phyloP scores from a whole-genome alignment of 352 stramenopile genomes.

The Globisporangium spinosum region DNA sequence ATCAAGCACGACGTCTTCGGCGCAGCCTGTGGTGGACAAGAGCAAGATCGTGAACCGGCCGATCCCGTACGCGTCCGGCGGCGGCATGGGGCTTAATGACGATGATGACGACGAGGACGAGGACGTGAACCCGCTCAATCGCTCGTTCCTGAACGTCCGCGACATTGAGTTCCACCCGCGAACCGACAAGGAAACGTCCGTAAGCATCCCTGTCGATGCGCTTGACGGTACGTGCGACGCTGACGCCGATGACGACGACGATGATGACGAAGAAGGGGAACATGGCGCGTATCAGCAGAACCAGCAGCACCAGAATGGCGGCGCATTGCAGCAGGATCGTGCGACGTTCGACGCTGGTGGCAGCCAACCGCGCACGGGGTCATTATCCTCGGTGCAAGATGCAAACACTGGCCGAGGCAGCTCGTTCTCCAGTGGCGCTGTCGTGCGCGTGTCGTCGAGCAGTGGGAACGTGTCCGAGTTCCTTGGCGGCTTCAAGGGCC shows the following conservation, averaged over 20 bases:
- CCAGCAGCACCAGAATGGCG: not conserved
- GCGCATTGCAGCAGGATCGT: slow-evolving; percentile 10
- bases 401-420: not conserved
- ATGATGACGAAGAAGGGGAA: slow-evolving; percentile 16
- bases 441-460: slow-evolving; percentile 35
- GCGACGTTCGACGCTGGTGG: slow-evolving; percentile 13
- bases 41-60: slow-evolving; percentile 20
- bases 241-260: slow-evolving; percentile 17
- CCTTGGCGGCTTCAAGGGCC: slow-evolving; percentile 58
- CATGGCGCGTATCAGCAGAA: not conserved
- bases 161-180: slow-evolving; percentile 41
- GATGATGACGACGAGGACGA: slow-evolving; percentile 44
- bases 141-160: slow-evolving; percentile 49
- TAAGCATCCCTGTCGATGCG: slow-evolving; percentile 12
- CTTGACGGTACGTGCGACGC: slow-evolving; percentile 2
- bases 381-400: not conserved
- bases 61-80: slow-evolving; percentile 7
- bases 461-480: slow-evolving; percentile 60
- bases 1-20: not conserved
- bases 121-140: slow-evolving; percentile 38
- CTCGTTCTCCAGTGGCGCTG: slow-evolving; percentile 17
- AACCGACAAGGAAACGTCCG: slow-evolving; percentile 16
- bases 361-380: not conserved
- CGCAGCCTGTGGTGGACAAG: slow-evolving; percentile 8
- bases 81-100: slow-evolving; percentile 8